phyloP scores from a whole-genome alignment of 1,284 basidiomycete genomes.

The Trametes sp. region DNA sequence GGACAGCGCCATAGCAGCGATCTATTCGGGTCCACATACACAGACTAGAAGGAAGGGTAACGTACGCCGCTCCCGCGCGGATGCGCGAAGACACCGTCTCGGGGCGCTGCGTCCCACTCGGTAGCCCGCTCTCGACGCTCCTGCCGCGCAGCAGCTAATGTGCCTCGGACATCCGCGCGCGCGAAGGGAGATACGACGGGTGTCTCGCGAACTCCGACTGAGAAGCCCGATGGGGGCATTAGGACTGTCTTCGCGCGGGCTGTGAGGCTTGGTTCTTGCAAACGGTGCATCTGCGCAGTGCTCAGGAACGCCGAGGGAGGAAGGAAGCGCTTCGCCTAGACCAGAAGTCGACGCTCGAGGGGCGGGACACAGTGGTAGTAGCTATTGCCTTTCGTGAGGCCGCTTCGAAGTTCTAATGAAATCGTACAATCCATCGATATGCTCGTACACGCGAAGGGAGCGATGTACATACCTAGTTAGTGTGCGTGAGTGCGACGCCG shows the following conservation, averaged over 20 bases:
- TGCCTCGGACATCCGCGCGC: conserved; percentile 10
- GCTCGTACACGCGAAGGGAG: background rate
- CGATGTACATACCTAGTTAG: background rate
- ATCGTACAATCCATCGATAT: background rate
- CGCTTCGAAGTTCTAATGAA: background rate
- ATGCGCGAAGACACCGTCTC: too few species aligned
- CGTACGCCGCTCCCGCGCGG: conserved; percentile 6
- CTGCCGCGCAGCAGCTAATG: background rate
- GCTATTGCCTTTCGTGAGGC: background rate
- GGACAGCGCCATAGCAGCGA: background rate
- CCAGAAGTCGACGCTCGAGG: background rate
- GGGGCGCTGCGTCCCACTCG: too few species aligned
- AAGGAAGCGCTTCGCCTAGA: background rate
- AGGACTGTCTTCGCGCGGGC: background rate
- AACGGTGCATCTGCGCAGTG: background rate
- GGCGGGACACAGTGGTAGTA: background rate
- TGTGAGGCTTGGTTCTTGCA: background rate
- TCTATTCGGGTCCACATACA: background rate
- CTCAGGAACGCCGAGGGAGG: conserved; percentile 1
- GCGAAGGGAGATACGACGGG: conserved; percentile 6
- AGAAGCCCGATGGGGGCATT: background rate
- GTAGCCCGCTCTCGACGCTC: background rate
- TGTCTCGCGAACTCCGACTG: conserved; percentile 1
- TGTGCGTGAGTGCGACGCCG: background rate
- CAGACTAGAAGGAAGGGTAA: background rate